Percentiles rank a stretch among this genome's conserved stretches.
phyloP scores from a whole-genome alignment of 2,329 filamentous ascomycete genomes.

The Ophiocordyceps camponoti-floridani region DNA sequence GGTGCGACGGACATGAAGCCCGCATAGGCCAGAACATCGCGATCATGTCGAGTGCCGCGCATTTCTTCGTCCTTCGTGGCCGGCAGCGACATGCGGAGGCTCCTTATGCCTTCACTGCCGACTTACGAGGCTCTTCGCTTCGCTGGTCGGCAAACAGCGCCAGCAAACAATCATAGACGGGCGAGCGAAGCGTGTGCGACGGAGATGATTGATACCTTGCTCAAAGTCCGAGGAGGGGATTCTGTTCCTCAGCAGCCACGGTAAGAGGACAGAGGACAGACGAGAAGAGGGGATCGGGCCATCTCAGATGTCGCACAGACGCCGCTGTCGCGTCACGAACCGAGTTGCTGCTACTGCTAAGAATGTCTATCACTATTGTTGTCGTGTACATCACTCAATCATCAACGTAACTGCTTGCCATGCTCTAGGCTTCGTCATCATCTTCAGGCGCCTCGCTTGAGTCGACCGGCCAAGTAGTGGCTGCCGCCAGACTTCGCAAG shows the following conservation, averaged over 20 bases:
- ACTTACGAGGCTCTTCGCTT: not conserved
- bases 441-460: slow-evolving; percentile 4
- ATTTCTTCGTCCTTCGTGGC: too few relatives aligned
- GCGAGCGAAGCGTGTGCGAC: not conserved
- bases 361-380: not conserved
- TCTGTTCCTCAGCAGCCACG: too few relatives aligned
- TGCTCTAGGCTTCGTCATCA: slow-evolving; percentile 1
- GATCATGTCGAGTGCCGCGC: too few relatives aligned
- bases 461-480: slow-evolving; percentile 7
- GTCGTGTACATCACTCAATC: not conserved
- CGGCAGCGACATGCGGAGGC: too few relatives aligned
- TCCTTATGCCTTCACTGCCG: not conserved
- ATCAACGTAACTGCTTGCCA: not conserved
- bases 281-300: too few relatives aligned
- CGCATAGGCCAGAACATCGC: too few relatives aligned
- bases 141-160: not conserved
- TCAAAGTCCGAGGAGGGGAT: too few relatives aligned
- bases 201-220: not conserved
- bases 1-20: too few relatives aligned
- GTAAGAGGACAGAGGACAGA: too few relatives aligned
- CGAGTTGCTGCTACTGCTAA: not conserved
- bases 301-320: too few relatives aligned
- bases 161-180: not conserved
- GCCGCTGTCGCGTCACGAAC: too few relatives aligned
- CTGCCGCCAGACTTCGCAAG: slow-evolving; percentile 11